phyloP scores from a whole-genome alignment of 331 rosid genomes.

The Quercus phellos region DNA sequence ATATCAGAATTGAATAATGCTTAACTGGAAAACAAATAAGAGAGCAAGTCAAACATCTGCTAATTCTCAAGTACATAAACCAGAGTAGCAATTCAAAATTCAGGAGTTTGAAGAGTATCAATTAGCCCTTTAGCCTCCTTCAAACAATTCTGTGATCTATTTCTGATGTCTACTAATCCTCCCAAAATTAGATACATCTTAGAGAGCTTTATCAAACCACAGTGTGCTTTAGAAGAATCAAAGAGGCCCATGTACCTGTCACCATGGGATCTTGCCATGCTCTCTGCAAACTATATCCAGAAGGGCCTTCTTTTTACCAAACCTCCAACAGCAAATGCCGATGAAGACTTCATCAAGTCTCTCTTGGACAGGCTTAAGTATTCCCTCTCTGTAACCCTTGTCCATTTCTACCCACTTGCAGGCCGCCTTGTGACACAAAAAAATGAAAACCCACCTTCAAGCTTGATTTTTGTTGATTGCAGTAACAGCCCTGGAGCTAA shows the following conservation, averaged over 20 bases:
- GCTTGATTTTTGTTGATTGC: constrained; percentile 40
- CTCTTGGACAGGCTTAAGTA: constrained; percentile 32
- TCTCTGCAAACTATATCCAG: constrained; percentile 44
- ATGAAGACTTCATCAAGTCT: background rate
- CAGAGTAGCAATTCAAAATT: background rate
- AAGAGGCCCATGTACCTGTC: constrained; percentile 27
- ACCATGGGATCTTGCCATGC: constrained; percentile 41
- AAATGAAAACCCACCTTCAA: constrained; percentile 30
- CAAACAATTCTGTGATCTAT: background rate
- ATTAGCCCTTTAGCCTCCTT: background rate
- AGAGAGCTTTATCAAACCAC: constrained; percentile 51
- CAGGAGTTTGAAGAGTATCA: background rate
- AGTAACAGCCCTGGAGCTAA: constrained; percentile 32
- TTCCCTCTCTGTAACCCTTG: constrained; percentile 45
- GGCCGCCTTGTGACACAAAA: constrained; percentile 41
- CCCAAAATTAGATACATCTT: constrained; percentile 21
- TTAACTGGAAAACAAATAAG: too few relatives aligned
- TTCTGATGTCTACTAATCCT: background rate
- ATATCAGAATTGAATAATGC: too few relatives aligned
- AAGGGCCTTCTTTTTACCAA: constrained; percentile 50
- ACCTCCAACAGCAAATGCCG: constrained; percentile 12
- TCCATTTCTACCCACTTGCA: constrained; percentile 47
- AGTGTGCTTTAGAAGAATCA: constrained; percentile 11
- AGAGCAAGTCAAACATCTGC: too few relatives aligned
- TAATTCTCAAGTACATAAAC: background rate